Conservation (phyloP, 768 basidiomycete genomes). For the Boletus eberwhitei region DNA sequence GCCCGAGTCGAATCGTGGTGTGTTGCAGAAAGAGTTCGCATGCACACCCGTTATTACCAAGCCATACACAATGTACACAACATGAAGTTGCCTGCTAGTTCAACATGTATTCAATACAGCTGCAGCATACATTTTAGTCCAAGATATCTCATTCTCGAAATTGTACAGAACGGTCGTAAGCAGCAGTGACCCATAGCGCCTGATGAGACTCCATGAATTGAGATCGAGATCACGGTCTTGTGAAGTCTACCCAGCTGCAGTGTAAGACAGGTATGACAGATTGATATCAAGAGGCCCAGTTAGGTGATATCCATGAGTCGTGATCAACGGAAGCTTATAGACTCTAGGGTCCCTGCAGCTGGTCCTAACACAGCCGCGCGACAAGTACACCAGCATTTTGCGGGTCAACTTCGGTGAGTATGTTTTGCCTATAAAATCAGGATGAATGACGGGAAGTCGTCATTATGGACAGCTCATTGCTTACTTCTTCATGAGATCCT, state of each 20-base stretch:
- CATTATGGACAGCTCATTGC: constrained; percentile 12
- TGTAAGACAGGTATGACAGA: background rate
- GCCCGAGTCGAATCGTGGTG: background rate
- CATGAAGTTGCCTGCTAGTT: too few relatives aligned
- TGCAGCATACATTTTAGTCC: too few relatives aligned
- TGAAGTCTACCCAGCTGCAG: background rate
- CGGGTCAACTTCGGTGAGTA: constrained; percentile 74
- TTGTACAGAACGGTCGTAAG: too few relatives aligned
- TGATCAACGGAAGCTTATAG: background rate
- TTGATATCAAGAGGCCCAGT: background rate
- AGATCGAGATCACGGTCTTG: background rate
- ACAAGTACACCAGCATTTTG: constrained; percentile 82
- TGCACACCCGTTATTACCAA: too few relatives aligned
- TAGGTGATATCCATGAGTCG: background rate
- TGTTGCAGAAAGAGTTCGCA: background rate
- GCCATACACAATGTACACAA: too few relatives aligned
- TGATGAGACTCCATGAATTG: too few relatives aligned
- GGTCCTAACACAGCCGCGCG: constrained; percentile 44
- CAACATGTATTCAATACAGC: too few relatives aligned
- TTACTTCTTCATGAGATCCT: constrained; percentile 80
- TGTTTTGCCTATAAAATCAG: constrained; percentile 51
- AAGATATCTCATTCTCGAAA: too few relatives aligned
- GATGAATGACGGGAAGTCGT: background rate
- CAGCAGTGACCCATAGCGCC: too few relatives aligned
- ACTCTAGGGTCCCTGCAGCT: background rate